Conservation (phyloP, 2,329 filamentous ascomycete species). For the Xylaria arbuscula region DNA sequence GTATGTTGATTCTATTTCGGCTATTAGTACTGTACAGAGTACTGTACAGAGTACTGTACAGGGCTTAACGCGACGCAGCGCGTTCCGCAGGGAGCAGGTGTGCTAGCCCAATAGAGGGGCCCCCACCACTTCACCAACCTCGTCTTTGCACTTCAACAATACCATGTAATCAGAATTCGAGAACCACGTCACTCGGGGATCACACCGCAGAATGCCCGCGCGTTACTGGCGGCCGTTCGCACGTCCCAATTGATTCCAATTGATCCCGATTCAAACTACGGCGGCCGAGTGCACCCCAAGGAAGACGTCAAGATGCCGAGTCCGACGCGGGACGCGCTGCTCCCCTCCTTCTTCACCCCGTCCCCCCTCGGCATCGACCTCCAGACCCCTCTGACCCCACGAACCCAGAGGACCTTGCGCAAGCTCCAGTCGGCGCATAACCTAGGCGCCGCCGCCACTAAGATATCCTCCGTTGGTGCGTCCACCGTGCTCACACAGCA, state of each 20-base stretch:
- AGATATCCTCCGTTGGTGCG: constrained; percentile 59
- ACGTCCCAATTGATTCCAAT: not conserved
- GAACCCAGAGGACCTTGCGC: constrained; percentile 74
- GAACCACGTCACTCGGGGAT: constrained; percentile 20
- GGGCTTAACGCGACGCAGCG: not conserved
- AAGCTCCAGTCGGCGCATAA: constrained; percentile 81
- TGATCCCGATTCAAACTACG: not conserved
- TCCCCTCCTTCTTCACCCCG: constrained; percentile 47
- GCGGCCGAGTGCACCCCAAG: not conserved
- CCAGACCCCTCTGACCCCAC: constrained; percentile 69
- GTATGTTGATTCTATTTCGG: not conserved
- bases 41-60: not conserved
- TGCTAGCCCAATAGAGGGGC: constrained; percentile 12
- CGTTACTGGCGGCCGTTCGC: not conserved
- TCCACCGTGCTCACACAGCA: constrained; percentile 71
- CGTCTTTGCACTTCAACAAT: not conserved
- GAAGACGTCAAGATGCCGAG: constrained; percentile 45
- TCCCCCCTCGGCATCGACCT: constrained; percentile 60
- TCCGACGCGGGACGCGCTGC: constrained; percentile 44
- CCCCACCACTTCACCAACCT: constrained; percentile 22
- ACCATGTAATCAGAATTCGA: constrained; percentile 11
- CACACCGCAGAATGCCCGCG: constrained; percentile 1
- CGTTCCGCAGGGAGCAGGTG: constrained; percentile 5
- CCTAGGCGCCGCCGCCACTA: constrained; percentile 63
- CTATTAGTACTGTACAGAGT: not conserved